Percentiles rank a stretch among this genome's conserved stretches.
phyloP scores from a whole-genome alignment of 1,139 yeast genomes.

The Nakaseomyces nivariensis region DNA sequence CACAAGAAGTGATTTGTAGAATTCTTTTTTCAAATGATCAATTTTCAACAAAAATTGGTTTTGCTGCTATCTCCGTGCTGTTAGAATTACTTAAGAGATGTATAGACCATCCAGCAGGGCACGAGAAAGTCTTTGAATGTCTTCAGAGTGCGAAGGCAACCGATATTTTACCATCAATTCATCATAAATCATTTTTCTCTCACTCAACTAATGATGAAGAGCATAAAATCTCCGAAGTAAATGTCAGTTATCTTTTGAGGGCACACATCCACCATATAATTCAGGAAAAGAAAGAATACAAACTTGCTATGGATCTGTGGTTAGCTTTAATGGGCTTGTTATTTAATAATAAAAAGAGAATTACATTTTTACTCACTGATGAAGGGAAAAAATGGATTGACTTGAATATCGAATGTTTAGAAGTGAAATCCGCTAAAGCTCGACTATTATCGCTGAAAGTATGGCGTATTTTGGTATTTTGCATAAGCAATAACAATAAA shows the following conservation, averaged over 20 bases:
- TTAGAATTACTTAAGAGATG: slow-evolving; percentile 22
- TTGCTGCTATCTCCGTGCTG: slow-evolving; percentile 16
- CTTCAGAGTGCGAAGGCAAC: slow-evolving; percentile 4
- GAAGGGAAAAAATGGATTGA: slow-evolving; percentile 16
- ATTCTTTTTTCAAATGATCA: slow-evolving; percentile 18
- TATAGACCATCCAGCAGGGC: slow-evolving; percentile 9
- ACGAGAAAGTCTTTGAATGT: slow-evolving; percentile 8
- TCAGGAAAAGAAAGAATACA: slow-evolving; percentile 13
- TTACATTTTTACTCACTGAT: slow-evolving; percentile 7
- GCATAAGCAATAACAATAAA: slow-evolving; percentile 11
- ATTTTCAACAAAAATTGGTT: slow-evolving; percentile 13
- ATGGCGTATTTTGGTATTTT: slow-evolving; percentile 23
- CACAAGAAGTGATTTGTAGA: slow-evolving; percentile 21
- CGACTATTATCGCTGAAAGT: slow-evolving; percentile 17
- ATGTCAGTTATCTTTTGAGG: slow-evolving; percentile 14
- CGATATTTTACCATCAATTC: neutral
- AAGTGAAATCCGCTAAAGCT: slow-evolving; percentile 7
- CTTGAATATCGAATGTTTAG: slow-evolving; percentile 15
- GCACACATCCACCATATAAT: slow-evolving; percentile 13
- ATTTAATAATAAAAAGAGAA: slow-evolving; percentile 11
- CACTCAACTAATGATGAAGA: neutral
- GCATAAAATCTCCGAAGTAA: neutral
- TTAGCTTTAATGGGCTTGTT: slow-evolving; percentile 21
- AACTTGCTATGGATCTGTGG: slow-evolving; percentile 26
- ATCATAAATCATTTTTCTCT: neutral